These are phyloP conservation scores for Silybum marianum DNA, from an alignment of 129 eudicot genomes.

Conservation along the genomic window DNA sequence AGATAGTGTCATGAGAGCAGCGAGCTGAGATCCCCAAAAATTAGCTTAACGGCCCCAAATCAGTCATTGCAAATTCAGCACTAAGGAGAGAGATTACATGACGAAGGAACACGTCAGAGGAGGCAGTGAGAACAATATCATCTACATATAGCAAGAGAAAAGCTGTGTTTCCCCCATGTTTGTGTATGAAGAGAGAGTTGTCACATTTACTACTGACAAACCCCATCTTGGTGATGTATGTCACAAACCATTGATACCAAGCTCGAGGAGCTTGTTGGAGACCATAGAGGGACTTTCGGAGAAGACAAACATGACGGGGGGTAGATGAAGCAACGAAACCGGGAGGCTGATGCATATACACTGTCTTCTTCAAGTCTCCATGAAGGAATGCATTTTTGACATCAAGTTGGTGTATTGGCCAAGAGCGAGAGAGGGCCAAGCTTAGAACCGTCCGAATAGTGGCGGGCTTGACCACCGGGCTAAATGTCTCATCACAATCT, in stretches of 20 bases:
- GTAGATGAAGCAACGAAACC: no score
- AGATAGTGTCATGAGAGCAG: no score
- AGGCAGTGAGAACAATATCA: background rate
- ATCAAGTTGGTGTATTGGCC: background rate
- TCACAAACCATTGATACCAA: background rate
- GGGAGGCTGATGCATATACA: no score
- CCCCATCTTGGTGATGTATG: background rate
- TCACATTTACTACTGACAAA: background rate
- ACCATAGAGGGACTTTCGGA: background rate
- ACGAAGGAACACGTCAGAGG: background rate
- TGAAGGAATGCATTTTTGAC: no score
- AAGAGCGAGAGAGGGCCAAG: background rate
- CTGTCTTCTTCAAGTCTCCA: no score
- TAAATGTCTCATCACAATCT: no score
- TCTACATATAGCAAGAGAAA: background rate
- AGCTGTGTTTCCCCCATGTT: background rate
- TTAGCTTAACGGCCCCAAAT: no score
- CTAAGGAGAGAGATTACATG: background rate
- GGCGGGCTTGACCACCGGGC: no score
- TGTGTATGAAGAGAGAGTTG: background rate
- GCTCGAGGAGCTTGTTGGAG: background rate
- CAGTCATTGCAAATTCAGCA: background rate
- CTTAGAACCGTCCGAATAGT: no score
- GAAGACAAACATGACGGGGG: background rate
- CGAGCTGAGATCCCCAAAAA: no score